A percentile compares a stretch with the other conserved stretches of the same genome.
Conservation (phyloP, 805 yeast species). For the Myxozyma neotropica region DNA sequence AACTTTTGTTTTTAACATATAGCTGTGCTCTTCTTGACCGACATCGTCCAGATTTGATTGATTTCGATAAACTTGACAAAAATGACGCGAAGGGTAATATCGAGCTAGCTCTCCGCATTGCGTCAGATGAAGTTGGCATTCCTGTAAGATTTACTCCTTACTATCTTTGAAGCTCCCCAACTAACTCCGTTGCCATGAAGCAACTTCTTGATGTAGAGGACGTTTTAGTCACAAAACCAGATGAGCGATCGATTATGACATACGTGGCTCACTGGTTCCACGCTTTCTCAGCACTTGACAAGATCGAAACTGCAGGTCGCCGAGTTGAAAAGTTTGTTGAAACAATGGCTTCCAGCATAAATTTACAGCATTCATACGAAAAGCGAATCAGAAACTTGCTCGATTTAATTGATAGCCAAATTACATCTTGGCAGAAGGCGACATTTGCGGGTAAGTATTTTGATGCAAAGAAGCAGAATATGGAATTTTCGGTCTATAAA, state of each 20-base stretch:
- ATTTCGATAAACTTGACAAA: conserved; percentile 41
- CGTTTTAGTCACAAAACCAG: conserved; percentile 53
- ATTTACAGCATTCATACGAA: conserved; percentile 44
- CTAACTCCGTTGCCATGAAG: background rate
- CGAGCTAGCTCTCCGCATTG: conserved; percentile 48
- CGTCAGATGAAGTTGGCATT: conserved; percentile 52
- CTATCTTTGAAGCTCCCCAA: background rate
- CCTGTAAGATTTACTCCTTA: conserved; percentile 39
- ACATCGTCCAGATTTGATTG: conserved; percentile 48
- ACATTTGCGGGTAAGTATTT: conserved; percentile 37
- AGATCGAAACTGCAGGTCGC: conserved; percentile 45
- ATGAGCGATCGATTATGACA: conserved; percentile 61
- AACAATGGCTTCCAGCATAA: conserved; percentile 39
- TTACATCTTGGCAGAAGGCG: conserved; percentile 39
- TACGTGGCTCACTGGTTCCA: conserved; percentile 64
- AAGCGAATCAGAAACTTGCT: conserved; percentile 40
- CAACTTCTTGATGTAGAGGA: conserved; percentile 59
- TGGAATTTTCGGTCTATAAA: conserved; percentile 40
- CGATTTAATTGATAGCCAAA: conserved; percentile 34
- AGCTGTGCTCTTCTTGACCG: conserved; percentile 49
- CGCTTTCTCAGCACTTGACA: conserved; percentile 45
- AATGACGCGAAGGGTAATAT: conserved; percentile 42
- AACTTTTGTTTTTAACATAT: background rate
- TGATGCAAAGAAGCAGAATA: conserved; percentile 39
- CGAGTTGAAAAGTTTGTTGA: conserved; percentile 46